phyloP scores from a whole-genome alignment of 1,284 basidiomycete species.

The Amylostereum chailletii region DNA sequence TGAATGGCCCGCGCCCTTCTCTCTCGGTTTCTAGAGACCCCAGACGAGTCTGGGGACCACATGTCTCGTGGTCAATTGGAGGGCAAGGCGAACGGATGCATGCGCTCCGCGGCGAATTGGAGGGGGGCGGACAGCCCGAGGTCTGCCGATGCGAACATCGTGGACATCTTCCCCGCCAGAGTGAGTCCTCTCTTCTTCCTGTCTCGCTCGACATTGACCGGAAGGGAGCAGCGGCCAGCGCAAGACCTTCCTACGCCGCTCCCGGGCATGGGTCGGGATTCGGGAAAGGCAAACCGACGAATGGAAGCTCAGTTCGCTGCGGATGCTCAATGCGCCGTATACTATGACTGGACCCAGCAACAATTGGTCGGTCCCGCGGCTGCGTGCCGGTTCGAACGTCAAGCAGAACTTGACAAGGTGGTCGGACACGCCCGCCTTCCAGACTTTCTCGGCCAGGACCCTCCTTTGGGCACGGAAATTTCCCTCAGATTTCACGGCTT shows the following conservation, averaged over 20 bases:
- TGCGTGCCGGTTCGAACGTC: not conserved
- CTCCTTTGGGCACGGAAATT: conserved; percentile 5
- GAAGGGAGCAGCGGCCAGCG: no score
- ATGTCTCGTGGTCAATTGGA: not conserved
- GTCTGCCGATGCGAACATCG: not conserved
- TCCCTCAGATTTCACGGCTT: conserved; percentile 11
- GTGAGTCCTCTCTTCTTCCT: not conserved
- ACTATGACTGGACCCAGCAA: no score
- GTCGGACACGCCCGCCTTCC: conserved; percentile 11
- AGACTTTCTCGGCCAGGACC: conserved; percentile 7
- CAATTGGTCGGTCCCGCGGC: no score
- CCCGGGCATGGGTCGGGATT: no score
- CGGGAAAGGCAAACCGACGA: no score
- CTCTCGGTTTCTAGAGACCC: not conserved
- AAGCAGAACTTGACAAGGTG: conserved; percentile 12
- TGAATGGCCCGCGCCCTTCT: not conserved
- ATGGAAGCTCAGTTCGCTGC: no score
- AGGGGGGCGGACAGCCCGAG: not conserved
- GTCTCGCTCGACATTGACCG: not conserved
- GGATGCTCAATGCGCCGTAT: no score
- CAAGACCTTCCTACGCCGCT: no score
- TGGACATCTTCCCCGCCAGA: not conserved
- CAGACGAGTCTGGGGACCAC: conserved; percentile 1
- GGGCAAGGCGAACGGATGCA: not conserved
- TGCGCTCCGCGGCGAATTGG: not conserved